Conservation (phyloP, 768 basidiomycete species). For the Hygrocybe coccinea region DNA sequence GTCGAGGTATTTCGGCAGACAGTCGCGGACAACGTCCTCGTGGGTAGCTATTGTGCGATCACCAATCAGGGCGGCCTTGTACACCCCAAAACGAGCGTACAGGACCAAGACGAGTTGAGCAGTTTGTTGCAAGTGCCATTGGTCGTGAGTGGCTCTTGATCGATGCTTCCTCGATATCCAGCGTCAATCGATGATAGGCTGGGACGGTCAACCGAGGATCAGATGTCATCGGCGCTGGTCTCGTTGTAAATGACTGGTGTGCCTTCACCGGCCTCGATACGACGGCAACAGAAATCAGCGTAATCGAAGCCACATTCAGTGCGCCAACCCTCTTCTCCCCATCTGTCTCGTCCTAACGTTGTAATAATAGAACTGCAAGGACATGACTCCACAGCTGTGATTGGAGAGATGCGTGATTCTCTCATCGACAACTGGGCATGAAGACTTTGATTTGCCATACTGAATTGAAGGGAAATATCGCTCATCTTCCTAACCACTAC, state of each 20-base stretch:
- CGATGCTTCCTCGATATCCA: slow-evolving; percentile 1
- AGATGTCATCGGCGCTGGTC: slow-evolving; percentile 94
- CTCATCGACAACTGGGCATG: slow-evolving; percentile 92
- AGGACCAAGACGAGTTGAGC: slow-evolving; percentile 96
- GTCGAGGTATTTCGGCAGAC: slow-evolving; percentile 99
- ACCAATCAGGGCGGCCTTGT: slow-evolving; percentile 97
- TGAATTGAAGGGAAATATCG: no score
- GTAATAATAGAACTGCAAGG: slow-evolving; percentile 69
- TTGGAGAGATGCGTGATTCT: slow-evolving; percentile 88
- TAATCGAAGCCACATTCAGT: slow-evolving; percentile 98
- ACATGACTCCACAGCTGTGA: slow-evolving; percentile 73
- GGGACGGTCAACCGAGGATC: slow-evolving; percentile 98
- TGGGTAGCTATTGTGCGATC: slow-evolving; percentile 92
- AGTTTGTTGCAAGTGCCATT: slow-evolving; percentile 90
- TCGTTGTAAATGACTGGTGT: slow-evolving; percentile 99
- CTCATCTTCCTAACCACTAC: no score
- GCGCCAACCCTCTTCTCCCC: slow-evolving; percentile 34
- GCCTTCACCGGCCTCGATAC: slow-evolving; percentile 99
- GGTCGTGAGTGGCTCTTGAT: slow-evolving; percentile 57
- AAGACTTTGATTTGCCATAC: slow-evolving; percentile 14
- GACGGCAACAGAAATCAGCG: slow-evolving; percentile 98
- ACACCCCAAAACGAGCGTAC: slow-evolving; percentile 94
- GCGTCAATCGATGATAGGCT: slow-evolving; percentile 47
- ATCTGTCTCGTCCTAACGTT: not conserved
- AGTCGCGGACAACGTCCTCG: slow-evolving; percentile 92